phyloP scores from a whole-genome alignment of 805 yeast species.

The Ogataea henricii region DNA sequence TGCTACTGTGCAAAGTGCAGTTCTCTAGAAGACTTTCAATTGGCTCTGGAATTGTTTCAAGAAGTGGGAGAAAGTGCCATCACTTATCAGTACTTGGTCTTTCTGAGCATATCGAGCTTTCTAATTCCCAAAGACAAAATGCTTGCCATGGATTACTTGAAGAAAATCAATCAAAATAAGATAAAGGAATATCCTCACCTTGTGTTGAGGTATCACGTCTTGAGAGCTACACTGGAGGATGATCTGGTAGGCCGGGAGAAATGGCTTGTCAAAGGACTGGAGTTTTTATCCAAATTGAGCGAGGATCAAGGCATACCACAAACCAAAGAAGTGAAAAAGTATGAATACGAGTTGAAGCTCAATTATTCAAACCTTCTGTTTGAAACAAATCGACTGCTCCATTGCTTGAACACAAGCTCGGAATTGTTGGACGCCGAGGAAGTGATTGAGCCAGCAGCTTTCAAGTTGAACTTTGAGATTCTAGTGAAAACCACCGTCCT shows the following conservation, averaged over 20 bases:
- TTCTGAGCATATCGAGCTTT: constrained; percentile 14
- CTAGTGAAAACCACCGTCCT: constrained; percentile 9
- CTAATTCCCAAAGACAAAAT: constrained; percentile 5
- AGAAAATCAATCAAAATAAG: constrained; percentile 20
- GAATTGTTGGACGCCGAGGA: constrained; percentile 4
- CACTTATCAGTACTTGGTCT: constrained; percentile 14
- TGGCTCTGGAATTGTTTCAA: constrained; percentile 10
- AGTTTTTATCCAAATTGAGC: constrained; percentile 1
- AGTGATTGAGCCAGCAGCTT: constrained; percentile 1
- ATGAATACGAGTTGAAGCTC: constrained; percentile 11
- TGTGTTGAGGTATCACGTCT: constrained; percentile 14
- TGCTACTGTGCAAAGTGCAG: constrained; percentile 11
- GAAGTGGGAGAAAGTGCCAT: constrained; percentile 16
- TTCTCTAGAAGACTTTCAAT: constrained; percentile 6
- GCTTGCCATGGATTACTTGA: constrained; percentile 7
- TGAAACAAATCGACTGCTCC: constrained; percentile 1
- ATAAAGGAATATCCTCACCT: constrained; percentile 12
- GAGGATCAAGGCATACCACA: neutral
- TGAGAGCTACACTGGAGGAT: constrained; percentile 9
- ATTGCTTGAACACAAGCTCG: constrained; percentile 3
- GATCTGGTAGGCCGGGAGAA: constrained; percentile 16
- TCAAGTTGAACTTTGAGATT: constrained; percentile 1
- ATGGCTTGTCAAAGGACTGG: constrained; percentile 17
- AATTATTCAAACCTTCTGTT: constrained; percentile 5
- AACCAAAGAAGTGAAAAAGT: neutral